Conservation (phyloP, 225 moss, liverwort and hornwort genomes). For the Lunularia cruciata region DNA sequence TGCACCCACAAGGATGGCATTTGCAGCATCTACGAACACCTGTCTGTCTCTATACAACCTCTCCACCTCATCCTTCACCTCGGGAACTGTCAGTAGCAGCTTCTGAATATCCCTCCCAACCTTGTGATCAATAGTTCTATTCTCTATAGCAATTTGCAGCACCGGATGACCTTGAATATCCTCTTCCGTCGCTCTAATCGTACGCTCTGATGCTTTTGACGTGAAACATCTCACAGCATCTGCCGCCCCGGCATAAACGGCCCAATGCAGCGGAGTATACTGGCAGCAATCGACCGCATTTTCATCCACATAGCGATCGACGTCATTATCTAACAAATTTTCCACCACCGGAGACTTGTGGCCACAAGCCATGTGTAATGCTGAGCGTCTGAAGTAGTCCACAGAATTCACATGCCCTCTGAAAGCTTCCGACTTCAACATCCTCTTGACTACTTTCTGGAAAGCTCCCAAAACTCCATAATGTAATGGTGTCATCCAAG, state of each 20-base stretch:
- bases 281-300: slow-evolving; percentile 42
- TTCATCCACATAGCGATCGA: slow-evolving; percentile 12
- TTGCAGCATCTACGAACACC: slow-evolving; percentile 56
- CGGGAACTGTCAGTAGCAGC: slow-evolving; percentile 39
- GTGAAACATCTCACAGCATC: slow-evolving; percentile 34
- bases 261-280: slow-evolving; percentile 48
- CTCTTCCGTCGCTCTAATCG: slow-evolving; percentile 34
- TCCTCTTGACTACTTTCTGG: slow-evolving; percentile 14
- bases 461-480: slow-evolving; percentile 34
- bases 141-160: slow-evolving; percentile 40
- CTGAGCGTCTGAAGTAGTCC: slow-evolving; percentile 38
- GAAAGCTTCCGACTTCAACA: slow-evolving; percentile 25
- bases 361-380: slow-evolving; percentile 39
- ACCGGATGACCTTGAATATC: slow-evolving; percentile 30
- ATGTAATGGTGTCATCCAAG: slow-evolving; percentile 45
- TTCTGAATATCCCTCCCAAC: slow-evolving; percentile 40
- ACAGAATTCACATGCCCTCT: slow-evolving; percentile 32
- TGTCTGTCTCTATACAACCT: slow-evolving; percentile 53
- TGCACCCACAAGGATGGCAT: slow-evolving; percentile 59
- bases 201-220: slow-evolving; percentile 11
- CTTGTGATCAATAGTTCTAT: slow-evolving; percentile 22
- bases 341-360: background rate
- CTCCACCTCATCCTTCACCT: slow-evolving; percentile 53
- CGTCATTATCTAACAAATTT: slow-evolving; percentile 1
- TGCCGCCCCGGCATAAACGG: slow-evolving; percentile 23